Base-by-base conservation (phyloP, 225 moss, liverwort and hornwort species). In the Straminergon stramineum region DNA sequence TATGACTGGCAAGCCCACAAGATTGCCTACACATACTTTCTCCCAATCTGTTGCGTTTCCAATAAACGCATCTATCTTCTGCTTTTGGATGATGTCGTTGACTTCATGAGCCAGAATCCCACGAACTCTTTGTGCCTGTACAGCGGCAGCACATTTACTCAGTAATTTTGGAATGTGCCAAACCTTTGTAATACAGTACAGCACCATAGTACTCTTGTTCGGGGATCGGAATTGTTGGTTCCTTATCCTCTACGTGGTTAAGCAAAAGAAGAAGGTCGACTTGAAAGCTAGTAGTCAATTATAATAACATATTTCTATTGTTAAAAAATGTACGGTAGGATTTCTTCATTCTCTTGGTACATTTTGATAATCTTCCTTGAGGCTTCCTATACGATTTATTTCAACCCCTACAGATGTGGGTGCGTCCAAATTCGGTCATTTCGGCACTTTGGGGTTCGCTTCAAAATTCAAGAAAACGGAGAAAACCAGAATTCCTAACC, bases 41-140 rank as follows among this genome's bases (percentile, higher is more conserved):
- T 96, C 96, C 96, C 95, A 93, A 81, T 96, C 95, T 75, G 94
- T 94, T 78, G 93, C 94, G 55, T 94, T 94, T 86, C 95, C 96
- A 84, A 95, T 93, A 39, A 96, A 95, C 5, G 95, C 96, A 92
- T 96, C 94, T 23, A 96, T 45, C 85, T 87, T 88, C 78, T 92
- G 90, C 18, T 85, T 79, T 61, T 86, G 82, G 17, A 96, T 75
- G 79, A 78, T 70, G 68, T 93, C 90, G 75, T 56, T 41, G 34
- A 96, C 86, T 88, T 95, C 92, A 43, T 83, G 86, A 74, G 91
- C 92, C 67, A 96, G 79, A 57, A 88, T 89, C 37, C 93, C 94
- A 69, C 95, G 93, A 45, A 89, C 90, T 91, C 96, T 93, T 87
- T 95, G 95, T 32, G 96, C 93, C 94, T 96, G 92, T 39, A 78